These are phyloP conservation scores for Pholiota conissans DNA, from an alignment of 768 basidiomycete species.

Conservation along the genomic window DNA sequence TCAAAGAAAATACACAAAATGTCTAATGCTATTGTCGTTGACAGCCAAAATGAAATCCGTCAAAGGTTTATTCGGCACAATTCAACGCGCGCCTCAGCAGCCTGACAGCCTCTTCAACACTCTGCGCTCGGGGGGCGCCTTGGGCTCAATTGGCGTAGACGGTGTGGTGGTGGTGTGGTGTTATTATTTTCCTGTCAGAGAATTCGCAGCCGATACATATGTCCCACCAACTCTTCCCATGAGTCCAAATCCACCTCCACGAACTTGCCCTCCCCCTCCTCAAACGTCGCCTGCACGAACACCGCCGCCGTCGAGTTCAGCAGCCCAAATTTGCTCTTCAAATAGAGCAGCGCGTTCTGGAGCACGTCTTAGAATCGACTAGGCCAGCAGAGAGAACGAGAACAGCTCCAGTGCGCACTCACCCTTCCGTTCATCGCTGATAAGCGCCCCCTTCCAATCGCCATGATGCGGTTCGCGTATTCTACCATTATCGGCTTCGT, in stretches of 20 bases:
- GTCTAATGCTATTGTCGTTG: background rate
- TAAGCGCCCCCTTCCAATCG: constrained; percentile 33
- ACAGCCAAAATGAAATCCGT: background rate
- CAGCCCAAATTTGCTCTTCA: constrained; percentile 37
- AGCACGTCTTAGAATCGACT: background rate
- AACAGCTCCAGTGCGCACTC: background rate
- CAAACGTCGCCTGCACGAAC: constrained; percentile 28
- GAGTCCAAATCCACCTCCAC: constrained; percentile 37
- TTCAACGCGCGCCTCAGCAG: no score
- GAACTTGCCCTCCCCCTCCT: constrained; percentile 24
- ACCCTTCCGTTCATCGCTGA: constrained; percentile 32
- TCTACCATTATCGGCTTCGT: constrained; percentile 33
- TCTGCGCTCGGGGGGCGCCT: background rate
- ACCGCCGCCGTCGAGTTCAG: constrained; percentile 28
- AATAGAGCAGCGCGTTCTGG: constrained; percentile 34
- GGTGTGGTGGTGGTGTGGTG: no score
- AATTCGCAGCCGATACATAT: constrained; percentile 28
- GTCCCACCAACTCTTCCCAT: constrained; percentile 35
- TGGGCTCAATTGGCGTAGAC: background rate
- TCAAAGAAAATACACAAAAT: background rate
- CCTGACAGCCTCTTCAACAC: no score
- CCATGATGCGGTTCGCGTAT: constrained; percentile 31
- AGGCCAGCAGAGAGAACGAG: background rate
- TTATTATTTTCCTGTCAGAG: constrained; percentile 16
- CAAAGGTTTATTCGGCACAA: no score